Conservation (phyloP, 176 grass and related monocot genomes). For the Lolium rigidum region DNA sequence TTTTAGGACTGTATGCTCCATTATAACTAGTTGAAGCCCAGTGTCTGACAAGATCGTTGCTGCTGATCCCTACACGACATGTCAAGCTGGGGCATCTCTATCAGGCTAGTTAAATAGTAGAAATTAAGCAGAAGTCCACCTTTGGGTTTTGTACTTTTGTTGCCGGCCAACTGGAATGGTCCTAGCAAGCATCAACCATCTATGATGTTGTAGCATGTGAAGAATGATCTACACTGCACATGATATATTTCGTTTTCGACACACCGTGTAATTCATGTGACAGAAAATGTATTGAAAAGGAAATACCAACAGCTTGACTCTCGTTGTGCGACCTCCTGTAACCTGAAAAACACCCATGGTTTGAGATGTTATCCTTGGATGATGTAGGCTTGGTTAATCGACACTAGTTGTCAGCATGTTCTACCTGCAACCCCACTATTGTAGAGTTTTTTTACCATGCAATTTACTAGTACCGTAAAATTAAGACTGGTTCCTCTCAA, state of each 20-base stretch:
- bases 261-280: conserved; percentile 16
- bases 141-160: conserved; percentile 8
- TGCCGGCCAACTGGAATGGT: conserved; percentile 34
- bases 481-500: background rate
- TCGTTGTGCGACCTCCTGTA: background rate
- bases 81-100: background rate
- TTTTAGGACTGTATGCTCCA: background rate
- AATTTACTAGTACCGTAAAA: background rate
- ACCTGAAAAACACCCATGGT: background rate
- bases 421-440: conserved; percentile 35
- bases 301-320: conserved; percentile 39
- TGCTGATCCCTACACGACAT: conserved; percentile 20
- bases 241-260: conserved; percentile 4
- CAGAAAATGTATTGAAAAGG: conserved; percentile 21
- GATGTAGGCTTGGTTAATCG: conserved; percentile 21
- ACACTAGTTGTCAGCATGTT: conserved; percentile 12
- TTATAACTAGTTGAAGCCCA: conserved; percentile 33
- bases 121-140: background rate
- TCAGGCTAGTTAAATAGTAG: conserved; percentile 9
- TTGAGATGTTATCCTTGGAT: conserved; percentile 15
- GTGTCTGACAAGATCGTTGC: conserved; percentile 43
- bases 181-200: background rate
- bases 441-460: too few species aligned
- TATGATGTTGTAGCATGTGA: conserved; percentile 6
- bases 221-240: background rate